Evolutionary conservation across 306 rosid genomes (phyloP).

Genomic region (Dryas alaskensis): DNA sequence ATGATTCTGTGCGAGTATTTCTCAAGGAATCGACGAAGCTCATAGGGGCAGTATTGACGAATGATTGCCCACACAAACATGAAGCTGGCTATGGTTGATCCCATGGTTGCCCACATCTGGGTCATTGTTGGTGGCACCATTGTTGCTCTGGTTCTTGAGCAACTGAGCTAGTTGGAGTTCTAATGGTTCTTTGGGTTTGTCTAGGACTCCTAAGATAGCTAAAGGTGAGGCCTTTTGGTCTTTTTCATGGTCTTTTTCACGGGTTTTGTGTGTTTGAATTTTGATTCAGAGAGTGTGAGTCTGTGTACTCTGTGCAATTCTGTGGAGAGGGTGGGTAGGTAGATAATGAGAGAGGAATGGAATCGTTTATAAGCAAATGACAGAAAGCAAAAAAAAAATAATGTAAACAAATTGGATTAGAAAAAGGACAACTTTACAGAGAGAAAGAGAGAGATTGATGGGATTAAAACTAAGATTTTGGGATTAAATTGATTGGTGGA

Average conservation of each 20-base stretch:
- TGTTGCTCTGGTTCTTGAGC: background rate
- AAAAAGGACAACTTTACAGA: background rate
- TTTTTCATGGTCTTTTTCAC: conserved; percentile 4
- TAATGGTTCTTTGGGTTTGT: background rate
- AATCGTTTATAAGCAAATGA: conserved; percentile 10
- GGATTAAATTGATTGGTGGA: background rate
- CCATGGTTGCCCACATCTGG: conserved; percentile 73
- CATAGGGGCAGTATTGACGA: conserved; percentile 79
- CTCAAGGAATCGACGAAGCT: conserved; percentile 47
- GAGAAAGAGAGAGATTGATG: background rate
- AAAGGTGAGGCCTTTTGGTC: background rate
- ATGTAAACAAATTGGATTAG: background rate
- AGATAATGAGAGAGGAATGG: conserved; percentile 7
- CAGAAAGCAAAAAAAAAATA: background rate
- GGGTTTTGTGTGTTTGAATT: background rate
- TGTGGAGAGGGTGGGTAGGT: background rate
- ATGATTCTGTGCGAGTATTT: conserved; percentile 42
- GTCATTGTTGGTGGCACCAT: conserved; percentile 48
- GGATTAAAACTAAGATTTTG: background rate
- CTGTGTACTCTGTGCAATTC: background rate
- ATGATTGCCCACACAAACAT: conserved; percentile 87
- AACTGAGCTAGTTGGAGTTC: background rate
- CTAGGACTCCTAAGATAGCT: background rate
- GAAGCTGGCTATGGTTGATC: conserved; percentile 75
- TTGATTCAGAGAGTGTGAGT: background rate